phyloP scores from a whole-genome alignment of 306 rosid genomes.

The Gynostemma pentaphyllum region DNA sequence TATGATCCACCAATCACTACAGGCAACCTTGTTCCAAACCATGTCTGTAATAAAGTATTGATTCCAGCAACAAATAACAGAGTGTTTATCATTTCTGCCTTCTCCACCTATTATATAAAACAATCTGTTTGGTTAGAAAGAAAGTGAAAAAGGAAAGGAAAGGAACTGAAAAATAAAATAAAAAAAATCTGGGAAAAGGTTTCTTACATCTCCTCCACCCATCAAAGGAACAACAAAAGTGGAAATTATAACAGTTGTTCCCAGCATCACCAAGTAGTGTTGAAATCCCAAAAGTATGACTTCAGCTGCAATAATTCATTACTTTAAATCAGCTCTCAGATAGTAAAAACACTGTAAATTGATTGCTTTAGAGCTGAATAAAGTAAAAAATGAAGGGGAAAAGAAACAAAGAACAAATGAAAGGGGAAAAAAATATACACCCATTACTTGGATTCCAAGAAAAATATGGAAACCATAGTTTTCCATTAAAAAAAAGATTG shows the following conservation, averaged over 20 bases:
- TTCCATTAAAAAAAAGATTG: too few species aligned
- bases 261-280: conserved; percentile 67
- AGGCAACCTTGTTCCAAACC: conserved; percentile 68
- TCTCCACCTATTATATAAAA: conserved; percentile 46
- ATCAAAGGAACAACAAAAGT: conserved; percentile 53
- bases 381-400: background rate
- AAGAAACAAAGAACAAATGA: background rate
- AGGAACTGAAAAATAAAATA: background rate
- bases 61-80: conserved; percentile 64
- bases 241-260: conserved; percentile 53
- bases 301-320: conserved; percentile 37
- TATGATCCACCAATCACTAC: conserved; percentile 75
- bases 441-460: background rate
- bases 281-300: conserved; percentile 68
- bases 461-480: background rate
- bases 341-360: background rate
- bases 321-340: background rate
- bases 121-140: background rate
- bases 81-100: conserved; percentile 71
- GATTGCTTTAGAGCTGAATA: background rate
- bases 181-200: background rate
- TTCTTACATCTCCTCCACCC: conserved; percentile 91
- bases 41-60: conserved; percentile 61
- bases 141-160: background rate
- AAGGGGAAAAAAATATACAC: background rate